These are phyloP conservation scores for Hibiscus tridactylites DNA, from an alignment of 345 rosid genomes.

Conservation along the genomic window DNA sequence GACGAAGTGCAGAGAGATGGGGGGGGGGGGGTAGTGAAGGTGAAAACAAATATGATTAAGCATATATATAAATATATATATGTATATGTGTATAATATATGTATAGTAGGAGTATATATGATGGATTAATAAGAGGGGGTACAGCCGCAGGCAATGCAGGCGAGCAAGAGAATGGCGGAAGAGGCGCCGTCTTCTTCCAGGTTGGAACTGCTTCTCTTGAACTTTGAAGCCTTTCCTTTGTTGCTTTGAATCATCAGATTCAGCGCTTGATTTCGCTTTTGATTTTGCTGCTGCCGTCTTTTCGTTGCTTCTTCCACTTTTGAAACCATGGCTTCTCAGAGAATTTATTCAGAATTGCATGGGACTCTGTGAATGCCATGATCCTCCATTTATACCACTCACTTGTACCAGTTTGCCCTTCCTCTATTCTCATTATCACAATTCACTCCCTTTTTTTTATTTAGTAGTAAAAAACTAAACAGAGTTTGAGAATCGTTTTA, in stretches of 20 bases:
- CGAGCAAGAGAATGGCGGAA: constrained; percentile 81
- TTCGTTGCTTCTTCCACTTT: constrained; percentile 49
- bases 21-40: not conserved
- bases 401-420: constrained; percentile 20
- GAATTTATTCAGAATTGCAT: constrained; percentile 12
- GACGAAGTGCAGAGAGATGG: not conserved
- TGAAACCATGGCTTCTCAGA: constrained; percentile 32
- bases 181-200: constrained; percentile 82
- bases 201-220: constrained; percentile 72
- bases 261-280: constrained; percentile 20
- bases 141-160: constrained; percentile 88
- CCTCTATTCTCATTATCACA: not conserved
- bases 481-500: too few relatives aligned
- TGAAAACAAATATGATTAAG: not conserved
- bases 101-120: not conserved
- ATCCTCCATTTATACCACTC: constrained; percentile 22
- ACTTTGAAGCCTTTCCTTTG: constrained; percentile 57
- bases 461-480: too few relatives aligned
- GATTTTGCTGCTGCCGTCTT: constrained; percentile 35
- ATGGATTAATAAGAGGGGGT: constrained; percentile 29
- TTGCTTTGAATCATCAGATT: constrained; percentile 41
- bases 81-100: not conserved
- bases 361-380: constrained; percentile 1
- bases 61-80: not conserved
- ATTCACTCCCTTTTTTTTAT: not conserved